A percentile compares a stretch with the other conserved stretches of the same genome.
Evolutionary conservation across 345 rosid genomes (phyloP).

Genomic region (Mallotus nudiflorus): DNA sequence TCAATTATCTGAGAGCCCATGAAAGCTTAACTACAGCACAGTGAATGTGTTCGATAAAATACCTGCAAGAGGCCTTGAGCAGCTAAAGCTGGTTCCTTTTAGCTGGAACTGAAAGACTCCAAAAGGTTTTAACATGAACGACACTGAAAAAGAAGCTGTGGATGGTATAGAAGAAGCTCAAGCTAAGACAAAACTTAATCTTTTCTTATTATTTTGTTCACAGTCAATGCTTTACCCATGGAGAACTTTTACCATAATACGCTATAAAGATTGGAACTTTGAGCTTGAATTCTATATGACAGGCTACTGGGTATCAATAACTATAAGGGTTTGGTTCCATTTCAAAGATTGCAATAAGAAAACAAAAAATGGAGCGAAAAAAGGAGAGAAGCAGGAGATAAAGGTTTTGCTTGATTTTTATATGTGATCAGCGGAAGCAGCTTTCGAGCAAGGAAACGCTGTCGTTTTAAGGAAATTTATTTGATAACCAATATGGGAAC

Average conservation of each 20-base stretch:
- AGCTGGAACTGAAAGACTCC: conserved; percentile 6
- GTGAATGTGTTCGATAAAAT: conserved; percentile 8
- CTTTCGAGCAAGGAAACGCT: neutral
- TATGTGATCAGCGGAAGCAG: neutral
- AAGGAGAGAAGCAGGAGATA: neutral
- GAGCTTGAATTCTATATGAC: neutral
- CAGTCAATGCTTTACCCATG: conserved; percentile 1
- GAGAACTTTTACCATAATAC: neutral
- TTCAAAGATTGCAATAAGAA: neutral
- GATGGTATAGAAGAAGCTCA: conserved; percentile 4
- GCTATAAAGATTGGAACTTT: neutral
- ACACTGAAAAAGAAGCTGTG: neutral
- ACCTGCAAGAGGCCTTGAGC: conserved; percentile 15
- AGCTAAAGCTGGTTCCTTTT: neutral
- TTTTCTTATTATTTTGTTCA: neutral
- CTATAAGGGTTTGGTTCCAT: conserved; percentile 8
- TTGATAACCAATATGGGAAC: conserved; percentile 12
- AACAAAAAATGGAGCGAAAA: neutral
- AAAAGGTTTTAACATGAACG: neutral
- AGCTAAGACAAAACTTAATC: conserved; percentile 24
- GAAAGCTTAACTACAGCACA: neutral
- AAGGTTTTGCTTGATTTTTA: neutral
- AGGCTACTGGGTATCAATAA: neutral
- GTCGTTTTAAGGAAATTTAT: neutral
- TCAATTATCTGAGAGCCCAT: neutral